A percentile compares a stretch with the other conserved stretches of the same genome.
Conservation (phyloP, 371 early-diverging fungal species). For the Batkoa obscura region DNA sequence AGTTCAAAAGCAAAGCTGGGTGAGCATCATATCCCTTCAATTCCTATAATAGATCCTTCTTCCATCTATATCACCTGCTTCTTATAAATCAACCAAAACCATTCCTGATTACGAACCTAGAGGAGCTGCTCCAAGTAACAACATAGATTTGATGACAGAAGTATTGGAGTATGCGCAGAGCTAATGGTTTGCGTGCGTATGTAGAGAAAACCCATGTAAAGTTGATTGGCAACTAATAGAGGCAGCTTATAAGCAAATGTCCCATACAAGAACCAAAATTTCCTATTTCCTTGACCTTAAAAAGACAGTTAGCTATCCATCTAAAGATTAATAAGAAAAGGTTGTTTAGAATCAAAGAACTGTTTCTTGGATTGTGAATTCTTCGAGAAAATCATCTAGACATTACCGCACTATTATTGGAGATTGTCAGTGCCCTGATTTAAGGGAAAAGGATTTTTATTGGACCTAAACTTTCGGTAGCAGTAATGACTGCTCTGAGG, state of each 20-base stretch:
- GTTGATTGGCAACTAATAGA: background rate
- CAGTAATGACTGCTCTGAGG: background rate
- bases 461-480: background rate
- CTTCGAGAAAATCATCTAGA: conserved; percentile 22
- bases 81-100: no score
- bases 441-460: background rate
- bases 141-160: background rate
- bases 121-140: background rate
- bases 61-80: no score
- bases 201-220: background rate
- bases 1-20: no score
- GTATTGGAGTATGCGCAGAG: background rate
- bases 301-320: conserved; percentile 5
- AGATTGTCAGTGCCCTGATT: background rate
- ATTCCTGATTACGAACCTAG: background rate
- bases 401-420: conserved; percentile 10
- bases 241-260: conserved; percentile 12
- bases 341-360: conserved; percentile 15
- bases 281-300: conserved; percentile 8
- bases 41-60: no score
- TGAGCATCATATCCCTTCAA: no score
- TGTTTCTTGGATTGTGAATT: conserved; percentile 12
- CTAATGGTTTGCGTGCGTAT: background rate
- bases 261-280: conserved; percentile 12
- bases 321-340: conserved; percentile 16